phyloP scores from a whole-genome alignment of 176 grass and related monocot species.

The Oryza meyeriana region DNA sequence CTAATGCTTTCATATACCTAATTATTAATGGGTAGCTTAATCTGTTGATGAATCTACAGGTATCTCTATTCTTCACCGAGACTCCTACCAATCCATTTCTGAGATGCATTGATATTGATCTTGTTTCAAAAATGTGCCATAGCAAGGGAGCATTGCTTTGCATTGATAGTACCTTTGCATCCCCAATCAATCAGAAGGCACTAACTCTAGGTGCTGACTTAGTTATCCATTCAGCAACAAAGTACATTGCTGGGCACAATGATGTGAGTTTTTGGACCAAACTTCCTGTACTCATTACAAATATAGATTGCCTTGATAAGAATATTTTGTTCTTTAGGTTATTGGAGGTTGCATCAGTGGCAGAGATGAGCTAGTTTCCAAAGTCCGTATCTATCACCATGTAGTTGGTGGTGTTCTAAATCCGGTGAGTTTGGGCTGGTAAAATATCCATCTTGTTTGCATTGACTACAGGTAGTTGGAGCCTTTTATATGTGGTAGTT shows the following conservation, averaged over 20 bases:
- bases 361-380: slow-evolving; percentile 65
- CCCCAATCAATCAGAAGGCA: slow-evolving; percentile 98
- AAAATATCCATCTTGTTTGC: not conserved
- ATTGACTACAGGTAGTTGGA: not conserved
- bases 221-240: slow-evolving; percentile 95
- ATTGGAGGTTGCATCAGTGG: slow-evolving; percentile 83
- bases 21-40: slow-evolving; percentile 8
- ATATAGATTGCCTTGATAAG: not conserved
- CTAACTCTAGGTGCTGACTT: slow-evolving; percentile 92
- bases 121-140: slow-evolving; percentile 92
- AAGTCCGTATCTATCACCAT: slow-evolving; percentile 79
- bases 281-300: not conserved
- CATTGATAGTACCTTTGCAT: slow-evolving; percentile 96
- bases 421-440: slow-evolving; percentile 52
- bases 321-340: slow-evolving; percentile 44
- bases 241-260: slow-evolving; percentile 98
- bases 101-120: slow-evolving; percentile 88
- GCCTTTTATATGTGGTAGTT: not conserved
- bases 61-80: slow-evolving; percentile 95
- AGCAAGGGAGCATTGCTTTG: slow-evolving; percentile 90
- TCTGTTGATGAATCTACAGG: slow-evolving; percentile 43
- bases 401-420: slow-evolving; percentile 88
- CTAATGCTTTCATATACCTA: not conserved
- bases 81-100: slow-evolving; percentile 99
- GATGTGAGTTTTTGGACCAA: slow-evolving; percentile 59